Evolutionary conservation across 2,329 filamentous ascomycete genomes (phyloP).

Genomic region (Curvularia spicifera): DNA sequence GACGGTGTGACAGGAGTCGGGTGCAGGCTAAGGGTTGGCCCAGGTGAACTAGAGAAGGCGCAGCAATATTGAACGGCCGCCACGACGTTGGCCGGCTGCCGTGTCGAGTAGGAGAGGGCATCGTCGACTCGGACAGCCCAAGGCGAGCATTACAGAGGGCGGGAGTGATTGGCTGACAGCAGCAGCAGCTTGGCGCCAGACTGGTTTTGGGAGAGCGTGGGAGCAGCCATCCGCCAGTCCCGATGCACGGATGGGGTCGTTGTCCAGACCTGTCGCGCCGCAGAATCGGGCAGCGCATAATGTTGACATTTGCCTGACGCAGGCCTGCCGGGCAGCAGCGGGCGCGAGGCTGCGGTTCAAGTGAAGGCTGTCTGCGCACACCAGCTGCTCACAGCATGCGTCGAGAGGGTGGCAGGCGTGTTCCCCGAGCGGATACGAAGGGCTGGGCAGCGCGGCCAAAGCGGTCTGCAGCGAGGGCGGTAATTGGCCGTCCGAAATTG

Average conservation of each 20-base stretch:
- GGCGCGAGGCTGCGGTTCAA: not conserved
- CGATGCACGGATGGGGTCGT: slow-evolving; percentile 25
- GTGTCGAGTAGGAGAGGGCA: slow-evolving; percentile 3
- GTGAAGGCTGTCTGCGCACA: no score
- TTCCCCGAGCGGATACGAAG: slow-evolving; percentile 7
- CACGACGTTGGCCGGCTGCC: not conserved
- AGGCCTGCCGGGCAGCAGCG: not conserved
- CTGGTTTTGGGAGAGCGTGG: not conserved
- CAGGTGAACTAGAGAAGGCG: not conserved
- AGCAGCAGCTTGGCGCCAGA: slow-evolving; percentile 6
- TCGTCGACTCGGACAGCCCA: slow-evolving; percentile 9
- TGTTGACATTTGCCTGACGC: not conserved
- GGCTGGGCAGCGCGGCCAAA: slow-evolving; percentile 15
- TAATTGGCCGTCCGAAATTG: slow-evolving; percentile 26
- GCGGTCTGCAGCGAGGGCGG: slow-evolving; percentile 6
- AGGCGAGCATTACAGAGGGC: not conserved
- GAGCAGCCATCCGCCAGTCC: slow-evolving; percentile 14
- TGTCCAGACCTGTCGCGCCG: slow-evolving; percentile 16
- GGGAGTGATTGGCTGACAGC: slow-evolving; percentile 13
- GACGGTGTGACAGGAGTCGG: not conserved
- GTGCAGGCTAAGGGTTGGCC: not conserved
- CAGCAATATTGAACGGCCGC: slow-evolving; percentile 3
- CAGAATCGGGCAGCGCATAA: slow-evolving; percentile 16
- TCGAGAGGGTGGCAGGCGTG: not conserved
- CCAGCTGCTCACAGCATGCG: no score